Percentiles rank a stretch among this genome's conserved stretches.
phyloP scores from a whole-genome alignment of 306 rosid genomes.

The Vachellia collinsii region DNA sequence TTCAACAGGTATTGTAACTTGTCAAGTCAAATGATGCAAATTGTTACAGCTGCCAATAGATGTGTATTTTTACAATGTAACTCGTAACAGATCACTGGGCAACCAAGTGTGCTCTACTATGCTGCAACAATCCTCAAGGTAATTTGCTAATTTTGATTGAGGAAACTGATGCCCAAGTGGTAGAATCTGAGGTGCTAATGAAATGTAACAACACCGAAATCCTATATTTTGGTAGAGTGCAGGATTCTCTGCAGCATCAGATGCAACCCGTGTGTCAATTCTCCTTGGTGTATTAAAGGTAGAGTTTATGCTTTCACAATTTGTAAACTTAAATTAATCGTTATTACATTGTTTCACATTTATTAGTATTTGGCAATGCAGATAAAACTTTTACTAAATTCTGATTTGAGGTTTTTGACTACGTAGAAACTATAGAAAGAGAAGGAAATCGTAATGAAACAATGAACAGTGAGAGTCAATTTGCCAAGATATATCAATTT shows the following conservation, averaged over 20 bases:
- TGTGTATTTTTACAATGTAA: constrained; percentile 45
- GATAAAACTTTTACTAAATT: background rate
- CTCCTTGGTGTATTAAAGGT: constrained; percentile 91
- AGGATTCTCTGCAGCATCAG: constrained; percentile 90
- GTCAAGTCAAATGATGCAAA: constrained; percentile 37
- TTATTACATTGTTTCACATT: constrained; percentile 10
- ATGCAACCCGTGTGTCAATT: constrained; percentile 94
- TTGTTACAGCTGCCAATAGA: constrained; percentile 26
- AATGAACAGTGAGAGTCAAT: background rate
- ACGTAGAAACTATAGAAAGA: background rate
- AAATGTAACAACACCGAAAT: constrained; percentile 40
- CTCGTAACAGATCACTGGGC: constrained; percentile 89
- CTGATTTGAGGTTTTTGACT: constrained; percentile 12
- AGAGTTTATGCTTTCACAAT: constrained; percentile 25
- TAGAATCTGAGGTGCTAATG: constrained; percentile 10
- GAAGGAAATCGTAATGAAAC: background rate
- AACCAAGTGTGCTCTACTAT: constrained; percentile 97
- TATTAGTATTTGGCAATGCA: constrained; percentile 6
- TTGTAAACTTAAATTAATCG: constrained; percentile 11
- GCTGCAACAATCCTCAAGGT: constrained; percentile 95
- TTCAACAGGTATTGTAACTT: constrained; percentile 81
- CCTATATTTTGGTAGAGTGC: constrained; percentile 64
- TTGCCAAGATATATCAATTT: background rate
- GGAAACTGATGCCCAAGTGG: constrained; percentile 30
- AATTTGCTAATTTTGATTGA: constrained; percentile 37